phyloP scores from a whole-genome alignment of 1,284 basidiomycete species.

The Taiwanofungus camphoratus region DNA sequence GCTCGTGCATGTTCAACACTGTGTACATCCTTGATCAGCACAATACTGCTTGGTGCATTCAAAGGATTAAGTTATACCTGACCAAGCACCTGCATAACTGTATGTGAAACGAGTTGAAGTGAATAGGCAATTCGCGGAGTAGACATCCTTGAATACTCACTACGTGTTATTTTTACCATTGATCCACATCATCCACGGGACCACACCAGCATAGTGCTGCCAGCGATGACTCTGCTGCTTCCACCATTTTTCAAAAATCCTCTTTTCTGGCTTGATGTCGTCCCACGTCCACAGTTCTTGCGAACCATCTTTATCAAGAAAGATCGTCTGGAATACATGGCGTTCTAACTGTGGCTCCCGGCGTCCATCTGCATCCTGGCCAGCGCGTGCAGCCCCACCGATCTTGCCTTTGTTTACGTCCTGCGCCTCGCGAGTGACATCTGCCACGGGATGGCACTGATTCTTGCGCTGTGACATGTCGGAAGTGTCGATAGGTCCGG shows the following conservation, averaged over 20 bases:
- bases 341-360: slow-evolving; percentile 30
- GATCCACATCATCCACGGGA: slow-evolving; percentile 58
- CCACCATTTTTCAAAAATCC: slow-evolving; percentile 56
- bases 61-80: slow-evolving; percentile 17
- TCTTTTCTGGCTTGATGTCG: slow-evolving; percentile 44
- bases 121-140: slow-evolving; percentile 22
- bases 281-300: slow-evolving; percentile 45
- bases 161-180: slow-evolving; percentile 45
- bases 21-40: slow-evolving; percentile 4
- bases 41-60: slow-evolving; percentile 6
- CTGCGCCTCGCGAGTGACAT: slow-evolving; percentile 15
- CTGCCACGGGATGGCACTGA: slow-evolving; percentile 14
- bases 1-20: slow-evolving; percentile 50
- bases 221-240: slow-evolving; percentile 56
- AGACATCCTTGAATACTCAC: slow-evolving; percentile 31
- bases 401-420: slow-evolving; percentile 12
- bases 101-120: slow-evolving; percentile 1
- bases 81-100: slow-evolving; percentile 37
- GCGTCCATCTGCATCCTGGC: slow-evolving; percentile 17
- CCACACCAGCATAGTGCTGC: slow-evolving; percentile 52
- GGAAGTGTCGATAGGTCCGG: slow-evolving; percentile 19
- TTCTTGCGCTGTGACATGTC: slow-evolving; percentile 20
- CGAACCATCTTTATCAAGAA: slow-evolving; percentile 47
- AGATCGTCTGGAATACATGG: slow-evolving; percentile 65
- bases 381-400: slow-evolving; percentile 19